Evolutionary conservation across 345 rosid genomes (phyloP).

Genomic region (Populus pruinosa): DNA sequence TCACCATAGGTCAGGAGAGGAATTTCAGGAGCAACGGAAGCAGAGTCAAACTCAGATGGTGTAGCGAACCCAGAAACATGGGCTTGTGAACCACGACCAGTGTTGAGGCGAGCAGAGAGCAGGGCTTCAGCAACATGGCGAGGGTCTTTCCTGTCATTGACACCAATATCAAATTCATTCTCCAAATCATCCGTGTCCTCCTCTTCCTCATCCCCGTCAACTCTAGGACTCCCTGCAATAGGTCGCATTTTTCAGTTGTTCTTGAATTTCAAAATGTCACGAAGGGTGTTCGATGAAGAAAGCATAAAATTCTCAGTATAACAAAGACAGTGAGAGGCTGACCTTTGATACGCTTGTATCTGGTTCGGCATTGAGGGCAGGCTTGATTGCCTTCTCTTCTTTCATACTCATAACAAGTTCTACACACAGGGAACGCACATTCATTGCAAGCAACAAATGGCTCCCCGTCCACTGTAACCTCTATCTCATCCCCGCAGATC

Average conservation of each 20-base stretch:
- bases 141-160: conserved; percentile 34
- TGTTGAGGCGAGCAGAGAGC: conserved; percentile 48
- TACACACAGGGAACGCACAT: conserved; percentile 95
- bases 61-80: conserved; percentile 29
- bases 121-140: conserved; percentile 44
- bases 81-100: conserved; percentile 35
- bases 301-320: neutral
- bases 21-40: conserved; percentile 45
- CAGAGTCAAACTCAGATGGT: conserved; percentile 54
- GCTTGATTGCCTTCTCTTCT: conserved; percentile 89
- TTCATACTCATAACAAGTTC: conserved; percentile 88
- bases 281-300: neutral
- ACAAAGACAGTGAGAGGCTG: neutral
- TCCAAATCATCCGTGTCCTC: conserved; percentile 62
- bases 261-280: neutral
- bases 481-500: conserved; percentile 92
- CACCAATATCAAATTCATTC: conserved; percentile 47
- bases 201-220: conserved; percentile 74
- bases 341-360: conserved; percentile 89
- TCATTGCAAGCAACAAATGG: conserved; percentile 94
- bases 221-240: conserved; percentile 55
- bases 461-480: conserved; percentile 62
- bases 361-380: conserved; percentile 92
- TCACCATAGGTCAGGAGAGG: conserved; percentile 70
- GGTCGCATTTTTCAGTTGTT: conserved; percentile 13